phyloP scores from a whole-genome alignment of 768 basidiomycete species.

The Cytidiella melzeri region DNA sequence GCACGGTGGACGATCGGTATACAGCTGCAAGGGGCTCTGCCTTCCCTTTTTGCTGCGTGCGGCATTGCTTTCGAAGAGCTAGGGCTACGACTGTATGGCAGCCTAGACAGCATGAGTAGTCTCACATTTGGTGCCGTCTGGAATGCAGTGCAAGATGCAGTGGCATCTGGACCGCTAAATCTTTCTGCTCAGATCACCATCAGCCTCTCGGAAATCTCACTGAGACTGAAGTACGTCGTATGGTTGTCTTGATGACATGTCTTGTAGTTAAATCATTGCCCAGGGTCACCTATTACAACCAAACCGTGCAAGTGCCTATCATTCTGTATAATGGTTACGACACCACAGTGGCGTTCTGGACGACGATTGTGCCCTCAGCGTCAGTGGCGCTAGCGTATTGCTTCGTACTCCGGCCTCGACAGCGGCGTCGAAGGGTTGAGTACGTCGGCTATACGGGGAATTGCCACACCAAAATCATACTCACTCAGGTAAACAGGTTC shows the following conservation, averaged over 20 bases:
- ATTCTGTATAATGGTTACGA: conserved; percentile 46
- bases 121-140: conserved; percentile 44
- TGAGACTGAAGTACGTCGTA: conserved; percentile 50
- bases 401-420: conserved; percentile 49
- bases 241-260: conserved; percentile 4
- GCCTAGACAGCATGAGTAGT: conserved; percentile 26
- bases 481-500: conserved; percentile 40
- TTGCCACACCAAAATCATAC: conserved; percentile 8
- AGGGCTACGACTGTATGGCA: conserved; percentile 46
- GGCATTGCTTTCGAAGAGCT: conserved; percentile 50
- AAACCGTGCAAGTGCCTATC: conserved; percentile 52
- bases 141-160: conserved; percentile 23
- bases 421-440: conserved; percentile 47
- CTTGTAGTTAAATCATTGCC: background rate
- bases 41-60: conserved; percentile 45
- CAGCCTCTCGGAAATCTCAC: conserved; percentile 25
- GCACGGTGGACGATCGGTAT: conserved; percentile 46
- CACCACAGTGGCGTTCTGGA: conserved; percentile 41
- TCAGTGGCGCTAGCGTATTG: conserved; percentile 48
- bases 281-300: conserved; percentile 44
- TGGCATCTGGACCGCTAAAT: background rate
- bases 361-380: conserved; percentile 50
- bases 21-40: conserved; percentile 39
- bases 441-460: conserved; percentile 27
- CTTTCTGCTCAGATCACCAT: background rate